Conservation (phyloP, 2,329 filamentous ascomycete species). For the Colletotrichum camelliae region DNA sequence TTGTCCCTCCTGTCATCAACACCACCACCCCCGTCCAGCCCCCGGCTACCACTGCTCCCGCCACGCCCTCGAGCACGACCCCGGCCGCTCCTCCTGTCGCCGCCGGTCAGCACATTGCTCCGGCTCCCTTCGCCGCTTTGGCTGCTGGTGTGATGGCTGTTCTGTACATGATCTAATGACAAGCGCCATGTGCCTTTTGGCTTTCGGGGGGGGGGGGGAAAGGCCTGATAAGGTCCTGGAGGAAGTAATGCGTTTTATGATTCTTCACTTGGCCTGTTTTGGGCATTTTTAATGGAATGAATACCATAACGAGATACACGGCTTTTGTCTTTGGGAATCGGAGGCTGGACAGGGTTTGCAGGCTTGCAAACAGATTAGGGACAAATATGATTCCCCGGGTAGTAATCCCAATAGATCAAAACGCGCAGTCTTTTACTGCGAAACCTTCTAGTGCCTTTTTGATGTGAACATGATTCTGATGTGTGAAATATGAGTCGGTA, state of each 20-base stretch:
- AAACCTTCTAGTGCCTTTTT: background rate
- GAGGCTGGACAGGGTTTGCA: background rate
- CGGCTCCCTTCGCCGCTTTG: slow-evolving; percentile 38
- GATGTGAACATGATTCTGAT: background rate
- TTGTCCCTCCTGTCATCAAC: slow-evolving; percentile 8
- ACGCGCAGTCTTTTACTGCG: background rate
- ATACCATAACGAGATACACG: background rate
- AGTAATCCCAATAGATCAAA: background rate
- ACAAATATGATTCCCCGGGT: background rate
- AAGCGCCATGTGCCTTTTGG: background rate
- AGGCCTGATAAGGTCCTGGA: background rate
- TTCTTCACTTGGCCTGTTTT: slow-evolving; percentile 2
- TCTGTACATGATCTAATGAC: slow-evolving; percentile 38
- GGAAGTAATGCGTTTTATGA: background rate
- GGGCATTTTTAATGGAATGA: slow-evolving; percentile 15
- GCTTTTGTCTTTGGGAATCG: background rate
- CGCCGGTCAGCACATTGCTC: slow-evolving; percentile 31
- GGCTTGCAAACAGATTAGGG: background rate
- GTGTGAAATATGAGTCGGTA: background rate
- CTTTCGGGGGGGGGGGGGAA: background rate
- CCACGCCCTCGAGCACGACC: background rate
- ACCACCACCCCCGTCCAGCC: slow-evolving; percentile 16
- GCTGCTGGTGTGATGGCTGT: slow-evolving; percentile 37
- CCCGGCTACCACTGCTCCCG: slow-evolving; percentile 25
- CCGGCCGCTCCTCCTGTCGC: slow-evolving; percentile 27